Base-by-base conservation (phyloP, 306 rosid species). In the Cucumis melo region DNA sequence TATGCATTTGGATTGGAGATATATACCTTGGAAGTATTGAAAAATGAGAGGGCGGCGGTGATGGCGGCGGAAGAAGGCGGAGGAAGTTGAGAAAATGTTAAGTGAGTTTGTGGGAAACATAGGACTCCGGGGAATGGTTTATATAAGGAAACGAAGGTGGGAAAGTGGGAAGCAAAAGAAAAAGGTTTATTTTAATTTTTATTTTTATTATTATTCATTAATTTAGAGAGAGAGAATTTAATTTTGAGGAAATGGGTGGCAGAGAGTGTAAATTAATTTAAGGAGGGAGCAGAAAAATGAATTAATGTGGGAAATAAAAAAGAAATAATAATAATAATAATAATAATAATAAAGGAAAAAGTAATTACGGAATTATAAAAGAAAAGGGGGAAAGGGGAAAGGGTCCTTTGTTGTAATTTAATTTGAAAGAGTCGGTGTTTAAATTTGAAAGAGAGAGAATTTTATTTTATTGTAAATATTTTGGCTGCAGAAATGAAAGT, bases 141-240 rank as follows among this genome's bases (percentile, higher is more conserved):
- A 53, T 87, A 91, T 78, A 81, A 50, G 84, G 87, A 81, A 80
- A 88, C 13, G 88, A 83, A 88, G 85, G 89, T 84, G 77, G 87
- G 96, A 82, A 79, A 74, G 89, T 70, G 84, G 80, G 88, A 84
- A 80, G 57, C 41, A 77, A 81, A 81, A 70, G 81, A 82, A 46
- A 79, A 76, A 77, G 84, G 10, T 0, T 21, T 14, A 6, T 5
- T 24, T 20, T n/a, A n/a, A n/a, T 19, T 7, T 20, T 8, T 38
- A 17, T 19, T 10, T 39, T 51, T 61, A 21, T 42, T n/a, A 41
- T 44, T 64, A 10, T 4, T 4, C 73, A 65, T 65, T 20, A 65
- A 65, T 65, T 65, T 65, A 65, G 32, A n/a, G 73, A 38, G 73
- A 16, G 76, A 4, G 41, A 71, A 71, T 46, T 71, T 16, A 71